Base-by-base conservation (phyloP, 768 basidiomycete species). In the Coprinellus aureogranulatus region DNA sequence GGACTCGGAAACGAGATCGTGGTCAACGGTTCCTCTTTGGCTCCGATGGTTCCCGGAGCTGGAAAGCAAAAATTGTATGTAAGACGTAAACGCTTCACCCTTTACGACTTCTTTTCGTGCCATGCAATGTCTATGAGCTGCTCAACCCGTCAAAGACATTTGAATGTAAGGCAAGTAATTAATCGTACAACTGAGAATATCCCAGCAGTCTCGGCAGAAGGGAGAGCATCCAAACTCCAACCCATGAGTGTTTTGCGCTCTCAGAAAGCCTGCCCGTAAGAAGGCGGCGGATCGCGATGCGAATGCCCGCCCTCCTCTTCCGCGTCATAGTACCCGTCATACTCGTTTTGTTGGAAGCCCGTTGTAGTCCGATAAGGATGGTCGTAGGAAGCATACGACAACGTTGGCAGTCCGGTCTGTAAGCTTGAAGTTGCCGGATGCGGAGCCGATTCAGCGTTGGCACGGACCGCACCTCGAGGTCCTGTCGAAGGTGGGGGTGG, bases 251-350 rank as follows among this genome's bases (percentile, higher is more conserved):
- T 45, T 45, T 8, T 8, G 23, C 12, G 10, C 12, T 27, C 11
- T 52, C 34, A 52, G 22, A 52, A 52, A 18, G 50, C 50, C 34
- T 37, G 31, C 30, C 50, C 50, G 23, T 52, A 52, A 2, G 9
- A 39, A 22, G 50, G 50, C 39, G 50, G 50, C 22, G 50, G 50
- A 52, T 52, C 50, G 14, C 25, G 50, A 37, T 39, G 50, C 8
- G 30, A 34, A 39, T 34, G 18, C 20, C 9, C 8, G 3, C 16
- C 23, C 20, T 12, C 31, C 4, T 34, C 50, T 10, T 52, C 50
- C 1, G 34, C 50, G 22, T 37, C 30, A 9, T 30, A 14, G 34
- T 37, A 22, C 1, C n/a, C 20, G n/a, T n/a, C 27, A 49, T 27
- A 20, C 48, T 49, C 22, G 16, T 30, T 25, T 30, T 28, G 26